Conservation (phyloP, 2,329 filamentous ascomycete species). For the Ceratocystis albifundus region DNA sequence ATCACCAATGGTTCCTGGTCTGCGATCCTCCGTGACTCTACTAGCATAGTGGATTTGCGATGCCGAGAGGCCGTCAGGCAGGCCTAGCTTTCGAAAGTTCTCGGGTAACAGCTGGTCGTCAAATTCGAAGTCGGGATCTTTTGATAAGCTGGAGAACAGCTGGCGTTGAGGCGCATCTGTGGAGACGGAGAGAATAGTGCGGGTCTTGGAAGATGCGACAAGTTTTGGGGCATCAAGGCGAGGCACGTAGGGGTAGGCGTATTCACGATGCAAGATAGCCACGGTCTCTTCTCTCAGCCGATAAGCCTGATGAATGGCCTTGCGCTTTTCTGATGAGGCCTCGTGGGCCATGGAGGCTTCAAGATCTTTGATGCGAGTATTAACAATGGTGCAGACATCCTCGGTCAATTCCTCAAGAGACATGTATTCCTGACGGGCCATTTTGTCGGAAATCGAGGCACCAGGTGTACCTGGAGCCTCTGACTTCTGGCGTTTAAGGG, state of each 20-base stretch:
- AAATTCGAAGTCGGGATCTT: conserved; percentile 26
- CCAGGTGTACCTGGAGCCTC: conserved; percentile 32
- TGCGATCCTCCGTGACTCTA: conserved; percentile 25
- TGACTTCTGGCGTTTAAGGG: conserved; percentile 50
- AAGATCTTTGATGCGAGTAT: conserved; percentile 40
- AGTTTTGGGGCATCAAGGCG: conserved; percentile 8
- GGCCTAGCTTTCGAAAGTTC: conserved; percentile 48
- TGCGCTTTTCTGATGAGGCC: conserved; percentile 18
- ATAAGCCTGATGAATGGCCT: conserved; percentile 21
- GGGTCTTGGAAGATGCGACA: conserved; percentile 16
- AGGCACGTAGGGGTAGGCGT: conserved; percentile 36
- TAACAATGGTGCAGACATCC: conserved; percentile 42
- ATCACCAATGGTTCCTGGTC: conserved; percentile 56
- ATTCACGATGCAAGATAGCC: conserved; percentile 51
- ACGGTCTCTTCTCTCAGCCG: conserved; percentile 41
- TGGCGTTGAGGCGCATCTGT: conserved; percentile 65
- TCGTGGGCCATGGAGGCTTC: conserved; percentile 30
- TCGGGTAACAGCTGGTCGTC: conserved; percentile 27
- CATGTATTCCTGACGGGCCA: conserved; percentile 41
- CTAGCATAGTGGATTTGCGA: conserved; percentile 33
- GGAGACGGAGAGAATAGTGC: conserved; percentile 60
- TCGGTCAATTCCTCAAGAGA: conserved; percentile 54
- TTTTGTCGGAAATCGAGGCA: conserved; percentile 44
- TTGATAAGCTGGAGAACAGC: conserved; percentile 70
- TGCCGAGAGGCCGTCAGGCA: conserved; percentile 62